Evolutionary conservation across 768 basidiomycete genomes (phyloP).

Genomic region (Flagelloscypha sp.): DNA sequence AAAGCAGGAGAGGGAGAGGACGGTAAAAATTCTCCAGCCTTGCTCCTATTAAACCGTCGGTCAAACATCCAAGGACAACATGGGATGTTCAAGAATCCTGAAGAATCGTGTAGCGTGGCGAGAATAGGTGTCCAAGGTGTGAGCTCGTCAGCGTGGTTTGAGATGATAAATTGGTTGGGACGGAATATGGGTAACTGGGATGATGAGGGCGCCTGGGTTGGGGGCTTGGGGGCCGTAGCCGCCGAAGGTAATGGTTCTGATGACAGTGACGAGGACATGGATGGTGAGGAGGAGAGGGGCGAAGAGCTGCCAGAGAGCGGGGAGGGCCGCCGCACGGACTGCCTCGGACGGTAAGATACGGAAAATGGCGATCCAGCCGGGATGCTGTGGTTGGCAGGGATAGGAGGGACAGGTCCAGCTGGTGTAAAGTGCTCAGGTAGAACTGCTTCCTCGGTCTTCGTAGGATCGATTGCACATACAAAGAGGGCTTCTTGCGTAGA

Average conservation of each 20-base stretch:
- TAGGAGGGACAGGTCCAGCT: too few relatives aligned
- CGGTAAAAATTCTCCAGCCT: conserved; percentile 16
- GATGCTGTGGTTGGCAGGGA: conserved; percentile 6
- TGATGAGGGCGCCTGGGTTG: too few relatives aligned
- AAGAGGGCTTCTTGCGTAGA: conserved; percentile 52
- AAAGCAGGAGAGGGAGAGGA: conserved; percentile 19
- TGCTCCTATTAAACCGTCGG: conserved; percentile 44
- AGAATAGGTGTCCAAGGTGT: conserved; percentile 92
- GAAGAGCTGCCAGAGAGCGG: too few relatives aligned
- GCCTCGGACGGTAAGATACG: too few relatives aligned
- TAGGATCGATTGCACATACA: conserved; percentile 69
- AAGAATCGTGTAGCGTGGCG: conserved; percentile 48
- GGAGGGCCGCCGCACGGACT: too few relatives aligned
- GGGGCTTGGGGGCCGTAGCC: too few relatives aligned
- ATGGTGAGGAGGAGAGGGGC: too few relatives aligned
- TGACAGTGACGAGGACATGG: too few relatives aligned
- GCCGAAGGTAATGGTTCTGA: too few relatives aligned
- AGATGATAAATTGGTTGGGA: conserved; percentile 68
- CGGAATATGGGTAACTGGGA: conserved; percentile 9
- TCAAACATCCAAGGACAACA: conserved; percentile 89
- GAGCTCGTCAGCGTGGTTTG: conserved; percentile 94
- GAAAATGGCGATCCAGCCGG: conserved; percentile 18
- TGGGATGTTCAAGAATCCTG: conserved; percentile 77
- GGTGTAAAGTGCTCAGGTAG: too few relatives aligned
- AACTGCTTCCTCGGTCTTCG: too few relatives aligned